Evolutionary conservation across 2,329 filamentous ascomycete genomes (phyloP), one percentile per base, ranked within the genome.

Genomic region (Apiospora aurea): DNA sequence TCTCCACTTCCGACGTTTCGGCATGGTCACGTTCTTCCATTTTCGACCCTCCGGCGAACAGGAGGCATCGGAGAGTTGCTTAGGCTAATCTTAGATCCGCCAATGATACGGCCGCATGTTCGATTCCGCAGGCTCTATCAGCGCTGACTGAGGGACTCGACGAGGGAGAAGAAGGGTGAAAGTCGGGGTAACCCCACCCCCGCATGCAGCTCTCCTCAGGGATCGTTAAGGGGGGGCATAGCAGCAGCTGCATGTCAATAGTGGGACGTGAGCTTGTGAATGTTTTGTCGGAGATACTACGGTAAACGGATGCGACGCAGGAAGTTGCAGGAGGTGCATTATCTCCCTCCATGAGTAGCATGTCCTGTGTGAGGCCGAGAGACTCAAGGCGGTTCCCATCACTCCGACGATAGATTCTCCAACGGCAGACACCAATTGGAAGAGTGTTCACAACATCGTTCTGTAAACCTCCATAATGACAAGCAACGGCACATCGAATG

Each of bases 401-500:
- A n/a, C 10, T 14, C 10, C 24, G 10, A 21, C 21, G 18, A 64
- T n/a, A 41, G 57, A 21, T 41, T 7, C 2, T 3, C 16, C 2
- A 34, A 13, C 21, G 6, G 5, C 4, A 0, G 6, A 24, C 21
- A 24, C 57, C 18, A 41, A 2, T 1, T 41, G 1, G 6, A 2
- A 5, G 13, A 41, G 0, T 4, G 18, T 26, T 4, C 11, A 24
- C 21, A 13, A 14, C 1, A 41, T n/a, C 34, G n/a, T 10, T 18
- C 18, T 2, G 3, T 26, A 14, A 13, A 46, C 29, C 14, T 61
- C 29, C 57, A 43, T 46, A 21, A 78, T 79, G 77, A 61, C 73
- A 41, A 68, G 68, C 34, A 76, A 77, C 70, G 73, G 74, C 14
- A 69, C 69, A 34, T 71, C 34, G 57, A 76, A 75, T 41, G 72